Base-by-base conservation (phyloP, 202 grass and related monocot species). In the Panicum hallii region DNA sequence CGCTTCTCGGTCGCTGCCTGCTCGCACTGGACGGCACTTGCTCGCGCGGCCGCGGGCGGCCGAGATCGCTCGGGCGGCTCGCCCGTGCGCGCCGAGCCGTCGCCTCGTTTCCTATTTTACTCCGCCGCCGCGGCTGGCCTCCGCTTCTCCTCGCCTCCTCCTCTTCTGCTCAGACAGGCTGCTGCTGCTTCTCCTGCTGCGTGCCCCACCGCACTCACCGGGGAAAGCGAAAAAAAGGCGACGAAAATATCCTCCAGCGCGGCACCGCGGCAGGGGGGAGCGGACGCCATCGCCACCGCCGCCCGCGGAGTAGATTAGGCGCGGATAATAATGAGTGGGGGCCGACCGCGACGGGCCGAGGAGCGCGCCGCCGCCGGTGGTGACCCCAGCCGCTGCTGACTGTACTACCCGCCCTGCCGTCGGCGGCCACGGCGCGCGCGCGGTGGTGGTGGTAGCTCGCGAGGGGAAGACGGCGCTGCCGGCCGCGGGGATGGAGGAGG, bases 201-300 rank as follows among this genome's bases (percentile, higher is more conserved):
- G 69, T 57, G 46, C 72, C 71, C 77, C 72, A 76, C 36, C 34
- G 72, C 66, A 64, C 78, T 42, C 47, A 36, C 20, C 34, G 72
- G 15, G 73, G 42, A 87, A 90, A 83, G 66, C 26, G 53, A 22
- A 7, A 54, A 72, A 83, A 90, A 61, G 20, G 44, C 9, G 17
- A 68, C 42, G 54, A 78, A 87, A 87, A 87, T 87, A 90, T 87
- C 88, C 53, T 80, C 78, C 85, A 14, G 78, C 64, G 47, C 68
- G 69, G 60, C 61, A 62, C 46, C 47, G 47, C 47, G 14, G 12
- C 47, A 56, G 28, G 19, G 32, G 19, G 2, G 48, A 81, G 64
- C 63, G 63, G 47, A 68, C 71, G 48, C 70, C 46, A 34, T 71
- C 68, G 73, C 73, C 73, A 69, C 62, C 70, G 55, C 83, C 83